Evolutionary conservation across 2,329 filamentous ascomycete genomes (phyloP).

Genomic region (Neofusicoccum laricinum): DNA sequence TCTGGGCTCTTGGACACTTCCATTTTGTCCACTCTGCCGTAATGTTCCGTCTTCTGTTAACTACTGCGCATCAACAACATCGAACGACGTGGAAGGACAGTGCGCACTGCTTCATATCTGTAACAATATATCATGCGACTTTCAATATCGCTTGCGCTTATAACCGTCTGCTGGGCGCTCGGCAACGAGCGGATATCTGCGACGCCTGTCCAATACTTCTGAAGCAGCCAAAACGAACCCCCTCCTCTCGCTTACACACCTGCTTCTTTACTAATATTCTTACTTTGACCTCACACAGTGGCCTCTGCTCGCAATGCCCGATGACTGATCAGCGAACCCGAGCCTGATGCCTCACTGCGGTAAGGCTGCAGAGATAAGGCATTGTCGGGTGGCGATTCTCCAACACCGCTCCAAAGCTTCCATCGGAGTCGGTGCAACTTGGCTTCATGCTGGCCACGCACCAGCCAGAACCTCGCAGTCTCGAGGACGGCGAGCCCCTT

Average conservation of each 20-base stretch:
- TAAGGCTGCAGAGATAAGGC: neutral
- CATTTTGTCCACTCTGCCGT: neutral
- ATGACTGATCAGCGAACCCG: neutral
- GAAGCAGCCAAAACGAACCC: neutral
- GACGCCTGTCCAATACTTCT: neutral
- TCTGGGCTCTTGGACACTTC: no score
- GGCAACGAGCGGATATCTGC: neutral
- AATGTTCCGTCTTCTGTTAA: neutral
- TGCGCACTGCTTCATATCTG: neutral
- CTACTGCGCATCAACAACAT: neutral
- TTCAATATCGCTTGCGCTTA: neutral
- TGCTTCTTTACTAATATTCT: neutral
- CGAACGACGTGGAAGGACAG: neutral
- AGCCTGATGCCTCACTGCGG: neutral
- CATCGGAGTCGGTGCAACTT: neutral
- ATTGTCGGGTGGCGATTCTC: neutral
- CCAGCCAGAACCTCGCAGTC: no score
- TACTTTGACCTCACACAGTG: neutral
- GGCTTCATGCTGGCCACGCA: neutral
- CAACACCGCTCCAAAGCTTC: neutral
- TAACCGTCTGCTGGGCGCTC: neutral
- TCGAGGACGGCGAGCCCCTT: no score
- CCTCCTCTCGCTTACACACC: neutral
- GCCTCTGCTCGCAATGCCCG: neutral
- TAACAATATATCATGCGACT: neutral